Percentiles rank a stretch among this genome's conserved stretches.
Evolutionary conservation across 441 rosid species (phyloP).

Genomic region (Manihot esculenta): DNA sequence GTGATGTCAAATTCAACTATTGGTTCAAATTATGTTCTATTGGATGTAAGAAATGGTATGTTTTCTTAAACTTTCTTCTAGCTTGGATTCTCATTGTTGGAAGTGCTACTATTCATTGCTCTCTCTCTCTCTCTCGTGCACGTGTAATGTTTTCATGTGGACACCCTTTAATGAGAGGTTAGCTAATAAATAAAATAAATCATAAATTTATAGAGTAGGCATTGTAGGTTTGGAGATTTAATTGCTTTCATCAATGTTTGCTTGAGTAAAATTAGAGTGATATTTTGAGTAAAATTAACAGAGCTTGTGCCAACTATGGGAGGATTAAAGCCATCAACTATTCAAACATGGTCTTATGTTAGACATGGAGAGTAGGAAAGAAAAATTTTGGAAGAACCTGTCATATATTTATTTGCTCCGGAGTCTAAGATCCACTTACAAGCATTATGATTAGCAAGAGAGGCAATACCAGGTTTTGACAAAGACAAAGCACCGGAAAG

Average conservation of each 20-base stretch:
- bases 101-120: neutral
- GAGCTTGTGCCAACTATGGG: too few species aligned
- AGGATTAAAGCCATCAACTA: too few species aligned
- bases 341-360: too few species aligned
- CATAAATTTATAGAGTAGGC: neutral
- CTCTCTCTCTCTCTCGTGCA: neutral
- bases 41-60: conserved; percentile 93
- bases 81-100: neutral
- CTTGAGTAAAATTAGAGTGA: too few species aligned
- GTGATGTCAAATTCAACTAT: conserved; percentile 34
- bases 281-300: too few species aligned
- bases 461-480: too few species aligned
- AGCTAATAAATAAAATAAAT: neutral
- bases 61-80: neutral
- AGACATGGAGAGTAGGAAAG: too few species aligned
- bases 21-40: conserved; percentile 44
- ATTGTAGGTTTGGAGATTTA: conserved; percentile 3
- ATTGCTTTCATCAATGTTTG: neutral
- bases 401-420: too few species aligned
- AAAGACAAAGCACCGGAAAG: too few species aligned
- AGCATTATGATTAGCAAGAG: too few species aligned
- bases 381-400: too few species aligned
- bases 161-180: neutral
- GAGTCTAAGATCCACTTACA: too few species aligned
- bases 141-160: neutral